A percentile compares a stretch with the other conserved stretches of the same genome.
Conservation (phyloP, 768 basidiomycete species). For the Tulasnella sp. region DNA sequence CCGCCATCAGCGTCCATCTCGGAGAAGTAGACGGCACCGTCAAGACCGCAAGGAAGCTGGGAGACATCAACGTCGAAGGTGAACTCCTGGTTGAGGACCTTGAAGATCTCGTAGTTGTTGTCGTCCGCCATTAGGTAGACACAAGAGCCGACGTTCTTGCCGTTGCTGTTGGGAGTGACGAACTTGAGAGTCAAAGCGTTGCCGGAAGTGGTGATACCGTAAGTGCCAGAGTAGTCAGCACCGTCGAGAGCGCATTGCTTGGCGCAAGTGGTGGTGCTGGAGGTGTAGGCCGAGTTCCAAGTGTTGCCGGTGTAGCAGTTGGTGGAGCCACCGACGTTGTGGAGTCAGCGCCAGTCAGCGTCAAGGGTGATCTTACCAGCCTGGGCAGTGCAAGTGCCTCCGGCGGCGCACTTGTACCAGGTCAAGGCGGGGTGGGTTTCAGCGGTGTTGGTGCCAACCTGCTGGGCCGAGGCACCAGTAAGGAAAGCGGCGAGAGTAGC, state of each 20-base stretch:
- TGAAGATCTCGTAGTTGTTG: constrained; percentile 48
- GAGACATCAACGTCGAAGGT: constrained; percentile 59
- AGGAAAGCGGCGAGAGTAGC: constrained; percentile 35
- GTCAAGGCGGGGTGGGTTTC: constrained; percentile 50
- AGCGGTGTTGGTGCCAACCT: constrained; percentile 47
- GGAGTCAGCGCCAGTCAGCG: constrained; percentile 28
- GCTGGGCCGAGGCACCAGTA: constrained; percentile 49
- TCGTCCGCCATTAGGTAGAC: constrained; percentile 55
- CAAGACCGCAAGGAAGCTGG: constrained; percentile 56
- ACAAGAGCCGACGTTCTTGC: constrained; percentile 34
- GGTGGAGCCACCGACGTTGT: constrained; percentile 3
- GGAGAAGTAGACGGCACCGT: constrained; percentile 58
- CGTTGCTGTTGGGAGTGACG: constrained; percentile 45
- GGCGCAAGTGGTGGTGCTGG: constrained; percentile 20
- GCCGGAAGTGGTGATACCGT: constrained; percentile 51
- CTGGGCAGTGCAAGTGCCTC: constrained; percentile 4
- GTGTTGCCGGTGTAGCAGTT: constrained; percentile 29
- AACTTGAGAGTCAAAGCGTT: not conserved
- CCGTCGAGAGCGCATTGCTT: constrained; percentile 23
- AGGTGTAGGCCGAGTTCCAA: not conserved
- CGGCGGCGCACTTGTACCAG: constrained; percentile 46
- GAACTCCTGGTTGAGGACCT: constrained; percentile 55
- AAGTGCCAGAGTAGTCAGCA: constrained; percentile 50
- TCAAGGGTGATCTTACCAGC: constrained; percentile 23
- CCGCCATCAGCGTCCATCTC: constrained; percentile 61